phyloP scores from a whole-genome alignment of 345 rosid species.

The Angophora floribunda region DNA sequence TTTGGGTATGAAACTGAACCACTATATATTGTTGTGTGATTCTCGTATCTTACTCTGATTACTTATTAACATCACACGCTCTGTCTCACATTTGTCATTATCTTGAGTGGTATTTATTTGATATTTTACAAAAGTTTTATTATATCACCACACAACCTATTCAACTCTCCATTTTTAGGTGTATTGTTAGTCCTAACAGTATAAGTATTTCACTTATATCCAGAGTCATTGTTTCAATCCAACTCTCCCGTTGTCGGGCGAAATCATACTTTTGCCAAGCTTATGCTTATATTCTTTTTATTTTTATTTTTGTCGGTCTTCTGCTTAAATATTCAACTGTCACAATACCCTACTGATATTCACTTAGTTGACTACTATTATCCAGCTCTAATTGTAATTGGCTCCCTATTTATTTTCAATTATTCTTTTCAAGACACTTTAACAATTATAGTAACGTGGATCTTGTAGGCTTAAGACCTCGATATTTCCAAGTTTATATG shows the following conservation, averaged over 20 bases:
- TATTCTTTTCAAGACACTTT: neutral
- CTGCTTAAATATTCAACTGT: neutral
- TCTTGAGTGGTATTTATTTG: neutral
- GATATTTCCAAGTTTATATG: neutral
- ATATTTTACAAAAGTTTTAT: no score
- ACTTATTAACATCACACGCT: neutral
- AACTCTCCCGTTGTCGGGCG: neutral
- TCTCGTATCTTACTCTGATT: no score
- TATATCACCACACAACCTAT: neutral
- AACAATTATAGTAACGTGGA: neutral
- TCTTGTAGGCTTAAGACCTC: neutral
- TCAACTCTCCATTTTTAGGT: neutral
- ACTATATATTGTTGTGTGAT: neutral
- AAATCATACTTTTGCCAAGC: neutral
- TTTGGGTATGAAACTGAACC: neutral
- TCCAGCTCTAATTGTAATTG: neutral
- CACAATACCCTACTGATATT: neutral
- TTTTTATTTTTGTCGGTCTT: no score
- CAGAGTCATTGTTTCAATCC: neutral
- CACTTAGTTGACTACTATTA: neutral
- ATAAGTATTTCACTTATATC: neutral
- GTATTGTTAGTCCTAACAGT: neutral
- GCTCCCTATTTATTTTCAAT: neutral
- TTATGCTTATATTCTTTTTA: neutral
- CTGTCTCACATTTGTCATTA: neutral